Evolutionary conservation across 1,139 yeast species (phyloP), one percentile per base, ranked within the genome.

Genomic region (Yamadazyma friedrichii): DNA sequence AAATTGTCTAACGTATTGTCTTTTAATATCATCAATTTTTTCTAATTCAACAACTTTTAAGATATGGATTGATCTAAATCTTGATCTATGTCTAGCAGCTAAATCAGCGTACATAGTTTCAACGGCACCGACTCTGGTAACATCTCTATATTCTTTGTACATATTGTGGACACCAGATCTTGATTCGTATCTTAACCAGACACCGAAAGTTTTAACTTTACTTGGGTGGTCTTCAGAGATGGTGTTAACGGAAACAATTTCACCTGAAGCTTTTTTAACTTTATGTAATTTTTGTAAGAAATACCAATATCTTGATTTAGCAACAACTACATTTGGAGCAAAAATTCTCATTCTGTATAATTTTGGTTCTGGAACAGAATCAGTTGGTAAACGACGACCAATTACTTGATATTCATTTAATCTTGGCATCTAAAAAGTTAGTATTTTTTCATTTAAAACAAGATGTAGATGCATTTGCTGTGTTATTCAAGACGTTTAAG

Each of bases 21-120:
- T 89, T 93, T 88, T 93, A 74, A 93, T 96, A 66, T 93, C 98
- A 54, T 87, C 95, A 61, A 94, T 82, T 85, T 88, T 91, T 77
- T 85, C 96, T 67, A 93, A 84, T 81, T 93, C 98, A 71, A 91
- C 98, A 73, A 93, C 98, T 89, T 93, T 93, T 72, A 85, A 82
- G 74, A 85, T 88, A 88, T 93, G 98, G 76, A 93, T 88, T 62
- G 93, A 85, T 86, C 98, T 88, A 84, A 93, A 93, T 84, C 99
- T 89, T 70, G 98, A 94, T 86, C 98, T 89, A 95, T 93, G 99
- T 82, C 98, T 93, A 62, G 98, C 98, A 77, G 99, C 99, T 85
- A 93, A 87, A 78, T 94, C 98, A 77, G 88, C 93, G 94, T 93
- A 93, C 85, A 93, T 86, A 72, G 95, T 82, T 76, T 88, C 96